These are phyloP conservation scores for Penicillium daleae DNA, from an alignment of 495 filamentous ascomycete genomes.

Conservation along the genomic window DNA sequence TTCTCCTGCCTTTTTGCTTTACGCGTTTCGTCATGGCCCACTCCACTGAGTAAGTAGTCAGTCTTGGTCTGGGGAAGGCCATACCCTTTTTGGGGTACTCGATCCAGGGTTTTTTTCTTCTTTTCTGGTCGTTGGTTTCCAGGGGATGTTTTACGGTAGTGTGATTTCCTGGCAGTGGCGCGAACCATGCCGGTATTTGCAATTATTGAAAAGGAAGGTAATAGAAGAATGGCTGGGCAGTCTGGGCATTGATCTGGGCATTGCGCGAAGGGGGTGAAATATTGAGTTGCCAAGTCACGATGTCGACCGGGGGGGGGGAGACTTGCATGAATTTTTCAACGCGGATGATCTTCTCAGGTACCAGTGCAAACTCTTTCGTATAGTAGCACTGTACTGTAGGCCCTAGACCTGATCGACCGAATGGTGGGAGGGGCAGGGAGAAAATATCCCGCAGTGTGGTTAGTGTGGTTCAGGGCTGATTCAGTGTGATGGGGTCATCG, in stretches of 20 bases:
- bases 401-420: conserved; percentile 28
- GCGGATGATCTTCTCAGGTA: conserved; percentile 29
- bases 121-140: background rate
- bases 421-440: conserved; percentile 12
- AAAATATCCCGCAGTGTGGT: conserved; percentile 29
- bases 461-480: conserved; percentile 3
- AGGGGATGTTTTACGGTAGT: background rate
- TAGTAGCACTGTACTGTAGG: conserved; percentile 5
- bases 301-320: background rate
- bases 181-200: background rate
- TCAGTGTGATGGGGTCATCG: conserved; percentile 28
- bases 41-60: background rate
- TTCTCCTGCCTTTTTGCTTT: conserved; percentile 5
- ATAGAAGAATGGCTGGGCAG: background rate
- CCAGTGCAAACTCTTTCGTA: conserved; percentile 20
- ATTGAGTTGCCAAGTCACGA: background rate
- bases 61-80: conserved; percentile 16
- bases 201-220: background rate
- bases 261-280: background rate
- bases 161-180: background rate
- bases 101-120: conserved; percentile 7
- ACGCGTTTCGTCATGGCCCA: conserved; percentile 7
- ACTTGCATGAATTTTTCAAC: conserved; percentile 24
- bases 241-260: conserved; percentile 14
- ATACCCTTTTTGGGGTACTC: conserved; percentile 3